Evolutionary conservation across 148 eudicot genomes (phyloP).

Genomic region (Rhododendron vialii): DNA sequence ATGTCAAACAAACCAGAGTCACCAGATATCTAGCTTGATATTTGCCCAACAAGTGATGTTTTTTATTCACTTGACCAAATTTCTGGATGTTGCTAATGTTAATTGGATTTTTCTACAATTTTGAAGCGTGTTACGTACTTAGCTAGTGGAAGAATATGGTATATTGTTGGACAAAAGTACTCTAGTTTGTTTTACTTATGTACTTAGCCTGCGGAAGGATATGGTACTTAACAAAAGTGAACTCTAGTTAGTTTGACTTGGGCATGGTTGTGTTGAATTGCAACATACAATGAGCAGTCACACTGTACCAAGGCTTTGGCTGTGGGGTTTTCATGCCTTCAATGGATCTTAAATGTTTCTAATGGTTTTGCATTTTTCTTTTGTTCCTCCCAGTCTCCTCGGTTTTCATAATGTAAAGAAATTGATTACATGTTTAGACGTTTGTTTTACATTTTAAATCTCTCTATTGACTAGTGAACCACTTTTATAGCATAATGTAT

Average conservation of each 20-base stretch:
- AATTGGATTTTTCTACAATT: not conserved
- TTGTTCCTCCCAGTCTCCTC: not conserved
- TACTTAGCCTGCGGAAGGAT: not conserved
- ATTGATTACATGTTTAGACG: not conserved
- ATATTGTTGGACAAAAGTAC: not conserved
- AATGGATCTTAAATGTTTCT: not conserved
- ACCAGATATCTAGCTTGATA: not conserved
- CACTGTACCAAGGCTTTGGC: not conserved
- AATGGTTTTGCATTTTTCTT: not conserved
- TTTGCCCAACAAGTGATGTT: not conserved
- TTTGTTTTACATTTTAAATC: not conserved
- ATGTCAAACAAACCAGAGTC: not conserved
- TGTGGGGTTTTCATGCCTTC: not conserved
- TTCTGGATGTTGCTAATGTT: not conserved
- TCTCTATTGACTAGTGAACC: too few species aligned
- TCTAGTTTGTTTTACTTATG: not conserved
- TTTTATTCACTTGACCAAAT: not conserved
- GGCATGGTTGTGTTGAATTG: not conserved
- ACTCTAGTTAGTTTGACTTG: not conserved
- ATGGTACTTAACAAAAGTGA: not conserved
- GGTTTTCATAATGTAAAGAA: not conserved
- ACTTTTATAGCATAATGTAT: too few species aligned
- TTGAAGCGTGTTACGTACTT: not conserved
- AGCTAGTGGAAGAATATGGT: not conserved
- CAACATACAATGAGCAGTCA: not conserved